phyloP scores from a whole-genome alignment of 208 protist genomes.

The Phytomonas serpens region DNA sequence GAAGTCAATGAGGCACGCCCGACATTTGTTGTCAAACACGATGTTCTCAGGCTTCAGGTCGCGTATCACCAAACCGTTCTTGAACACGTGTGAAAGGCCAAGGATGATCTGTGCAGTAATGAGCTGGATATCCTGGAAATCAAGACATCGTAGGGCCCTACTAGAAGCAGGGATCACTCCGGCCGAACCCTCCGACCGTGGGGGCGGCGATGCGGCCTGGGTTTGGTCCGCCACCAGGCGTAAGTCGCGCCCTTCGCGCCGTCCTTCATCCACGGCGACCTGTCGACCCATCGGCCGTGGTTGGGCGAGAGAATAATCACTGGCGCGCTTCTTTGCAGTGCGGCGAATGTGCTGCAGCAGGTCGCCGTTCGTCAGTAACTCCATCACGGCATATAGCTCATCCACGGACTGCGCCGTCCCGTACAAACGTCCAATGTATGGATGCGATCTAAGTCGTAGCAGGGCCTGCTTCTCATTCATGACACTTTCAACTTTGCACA shows the following conservation, averaged over 20 bases:
- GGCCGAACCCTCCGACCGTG: not conserved
- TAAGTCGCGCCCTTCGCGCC: not conserved
- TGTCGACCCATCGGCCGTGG: not conserved
- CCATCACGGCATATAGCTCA: slow-evolving; percentile 91
- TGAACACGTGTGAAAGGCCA: slow-evolving; percentile 37
- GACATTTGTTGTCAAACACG: slow-evolving; percentile 70
- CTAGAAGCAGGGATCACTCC: slow-evolving; percentile 18
- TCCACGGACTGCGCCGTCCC: slow-evolving; percentile 84
- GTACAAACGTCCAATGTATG: slow-evolving; percentile 76
- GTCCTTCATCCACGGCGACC: too few species aligned
- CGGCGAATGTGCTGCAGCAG: slow-evolving; percentile 83
- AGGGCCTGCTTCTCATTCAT: slow-evolving; percentile 84
- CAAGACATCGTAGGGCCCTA: slow-evolving; percentile 43
- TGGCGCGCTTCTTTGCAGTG: slow-evolving; percentile 22
- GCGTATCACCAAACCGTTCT: slow-evolving; percentile 64
- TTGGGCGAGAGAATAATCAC: slow-evolving; percentile 14
- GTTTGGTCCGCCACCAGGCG: too few species aligned
- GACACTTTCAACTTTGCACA: slow-evolving; percentile 63
- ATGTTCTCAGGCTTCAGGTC: slow-evolving; percentile 90
- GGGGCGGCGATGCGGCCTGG: not conserved
- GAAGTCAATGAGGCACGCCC: slow-evolving; percentile 83
- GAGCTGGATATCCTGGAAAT: slow-evolving; percentile 73
- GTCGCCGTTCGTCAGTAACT: slow-evolving; percentile 91
- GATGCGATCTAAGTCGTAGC: slow-evolving; percentile 47
- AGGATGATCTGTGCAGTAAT: slow-evolving; percentile 80